Evolutionary conservation across 352 stramenopile species (phyloP).

Genomic region (Phytophthora pisi): DNA sequence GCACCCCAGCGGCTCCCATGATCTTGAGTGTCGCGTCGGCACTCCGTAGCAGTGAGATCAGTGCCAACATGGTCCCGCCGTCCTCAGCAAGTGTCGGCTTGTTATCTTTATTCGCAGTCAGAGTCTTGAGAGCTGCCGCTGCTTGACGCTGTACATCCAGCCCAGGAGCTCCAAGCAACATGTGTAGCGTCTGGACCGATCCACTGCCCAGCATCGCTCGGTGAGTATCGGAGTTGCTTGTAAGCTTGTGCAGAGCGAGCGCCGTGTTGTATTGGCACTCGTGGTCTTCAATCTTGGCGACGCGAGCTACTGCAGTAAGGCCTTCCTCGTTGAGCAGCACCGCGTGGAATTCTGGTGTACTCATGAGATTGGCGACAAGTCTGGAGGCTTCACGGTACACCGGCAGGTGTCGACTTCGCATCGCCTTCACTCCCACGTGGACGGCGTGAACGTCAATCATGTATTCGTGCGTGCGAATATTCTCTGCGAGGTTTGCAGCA

Average conservation of each 20-base stretch:
- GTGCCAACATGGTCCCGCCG: slow-evolving; percentile 77
- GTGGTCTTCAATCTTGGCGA: slow-evolving; percentile 91
- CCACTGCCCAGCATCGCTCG: slow-evolving; percentile 65
- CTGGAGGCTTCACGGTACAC: slow-evolving; percentile 93
- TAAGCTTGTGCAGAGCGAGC: slow-evolving; percentile 91
- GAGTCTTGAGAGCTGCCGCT: slow-evolving; percentile 90
- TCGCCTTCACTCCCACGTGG: slow-evolving; percentile 88
- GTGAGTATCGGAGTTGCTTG: slow-evolving; percentile 76
- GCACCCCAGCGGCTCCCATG: slow-evolving; percentile 87
- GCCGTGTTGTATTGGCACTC: slow-evolving; percentile 92
- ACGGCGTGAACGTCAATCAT: slow-evolving; percentile 90
- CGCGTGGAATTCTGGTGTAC: slow-evolving; percentile 76
- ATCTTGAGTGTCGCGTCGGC: slow-evolving; percentile 81
- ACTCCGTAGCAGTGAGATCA: slow-evolving; percentile 86
- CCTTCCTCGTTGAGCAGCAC: slow-evolving; percentile 84
- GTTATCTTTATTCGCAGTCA: slow-evolving; percentile 91
- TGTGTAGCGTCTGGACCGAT: slow-evolving; percentile 66
- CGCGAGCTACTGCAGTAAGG: slow-evolving; percentile 79
- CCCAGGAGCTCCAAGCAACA: slow-evolving; percentile 71
- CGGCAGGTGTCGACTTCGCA: slow-evolving; percentile 88
- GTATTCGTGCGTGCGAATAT: slow-evolving; percentile 77
- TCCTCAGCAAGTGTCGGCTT: slow-evolving; percentile 90
- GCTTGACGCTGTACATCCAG: slow-evolving; percentile 89
- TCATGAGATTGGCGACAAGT: slow-evolving; percentile 91
- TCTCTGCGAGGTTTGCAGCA: slow-evolving; percentile 92